Conservation (phyloP, 73 alveolate genomes). For the Effrenium voratum region DNA sequence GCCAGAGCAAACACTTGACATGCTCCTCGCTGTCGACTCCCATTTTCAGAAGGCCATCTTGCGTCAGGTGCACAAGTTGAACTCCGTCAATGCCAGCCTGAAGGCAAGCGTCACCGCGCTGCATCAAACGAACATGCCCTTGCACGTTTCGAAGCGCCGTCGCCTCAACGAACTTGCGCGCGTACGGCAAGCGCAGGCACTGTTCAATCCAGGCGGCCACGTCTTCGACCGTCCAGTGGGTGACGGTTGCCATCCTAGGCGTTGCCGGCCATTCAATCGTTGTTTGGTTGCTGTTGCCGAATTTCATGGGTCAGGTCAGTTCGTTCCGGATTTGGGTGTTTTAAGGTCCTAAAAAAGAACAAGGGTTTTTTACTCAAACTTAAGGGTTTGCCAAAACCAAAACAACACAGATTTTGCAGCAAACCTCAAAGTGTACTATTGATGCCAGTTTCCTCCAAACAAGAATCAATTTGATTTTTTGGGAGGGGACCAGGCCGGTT, state of each 20-base stretch:
- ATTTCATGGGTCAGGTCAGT: too few relatives aligned
- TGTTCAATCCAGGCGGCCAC: slow-evolving; percentile 44
- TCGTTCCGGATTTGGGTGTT: too few relatives aligned
- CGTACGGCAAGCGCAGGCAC: slow-evolving; percentile 25
- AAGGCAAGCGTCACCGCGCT: not conserved
- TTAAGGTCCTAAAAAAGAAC: too few relatives aligned
- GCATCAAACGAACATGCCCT: not conserved
- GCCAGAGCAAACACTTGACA: not conserved
- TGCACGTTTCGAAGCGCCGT: not conserved
- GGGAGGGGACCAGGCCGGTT: too few relatives aligned
- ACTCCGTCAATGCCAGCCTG: slow-evolving; percentile 46
- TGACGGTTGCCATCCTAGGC: slow-evolving; percentile 11
- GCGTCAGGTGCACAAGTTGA: slow-evolving; percentile 41
- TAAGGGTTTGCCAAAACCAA: too few relatives aligned
- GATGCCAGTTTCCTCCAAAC: too few relatives aligned
- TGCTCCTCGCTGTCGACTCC: slow-evolving; percentile 54
- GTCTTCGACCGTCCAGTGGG: slow-evolving; percentile 50
- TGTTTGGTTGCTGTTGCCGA: too few relatives aligned
- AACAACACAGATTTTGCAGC: too few relatives aligned
- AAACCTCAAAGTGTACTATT: too few relatives aligned
- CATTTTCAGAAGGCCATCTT: not conserved
- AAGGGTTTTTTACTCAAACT: too few relatives aligned
- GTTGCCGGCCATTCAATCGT: too few relatives aligned
- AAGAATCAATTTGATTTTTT: too few relatives aligned
- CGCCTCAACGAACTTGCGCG: not conserved